These are phyloP conservation scores for Gleditsia sinensis DNA, from an alignment of 306 rosid genomes.

Conservation along the genomic window DNA sequence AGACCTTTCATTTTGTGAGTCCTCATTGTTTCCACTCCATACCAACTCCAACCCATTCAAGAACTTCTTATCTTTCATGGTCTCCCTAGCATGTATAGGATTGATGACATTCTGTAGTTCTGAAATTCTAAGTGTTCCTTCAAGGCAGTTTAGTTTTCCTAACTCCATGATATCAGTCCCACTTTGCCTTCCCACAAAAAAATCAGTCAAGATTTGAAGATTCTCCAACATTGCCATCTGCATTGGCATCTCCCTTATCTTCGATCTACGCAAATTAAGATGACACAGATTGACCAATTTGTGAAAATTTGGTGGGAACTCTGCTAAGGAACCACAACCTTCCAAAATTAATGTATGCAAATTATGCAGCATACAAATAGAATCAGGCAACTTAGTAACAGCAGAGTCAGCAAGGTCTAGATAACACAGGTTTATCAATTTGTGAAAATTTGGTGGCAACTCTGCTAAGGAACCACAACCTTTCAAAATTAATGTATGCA, in stretches of 20 bases:
- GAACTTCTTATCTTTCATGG: constrained; percentile 19
- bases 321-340: neutral
- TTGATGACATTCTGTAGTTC: neutral
- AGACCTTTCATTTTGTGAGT: neutral
- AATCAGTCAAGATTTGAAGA: neutral
- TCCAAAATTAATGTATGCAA: neutral
- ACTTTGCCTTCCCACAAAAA: neutral
- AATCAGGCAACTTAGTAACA: too few species aligned
- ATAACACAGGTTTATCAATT: too few species aligned
- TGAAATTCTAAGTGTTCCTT: constrained; percentile 2
- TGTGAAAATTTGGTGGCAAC: too few species aligned
- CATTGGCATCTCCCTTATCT: neutral
- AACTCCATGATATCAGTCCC: neutral
- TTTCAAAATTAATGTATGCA: too few species aligned
- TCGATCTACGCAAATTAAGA: neutral
- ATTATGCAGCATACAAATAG: neutral
- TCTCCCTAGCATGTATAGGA: neutral
- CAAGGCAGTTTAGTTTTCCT: neutral
- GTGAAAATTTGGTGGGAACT: neutral
- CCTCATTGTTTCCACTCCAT: neutral
- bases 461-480: too few species aligned
- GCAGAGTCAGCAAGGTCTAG: too few species aligned
- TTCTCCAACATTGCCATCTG: neutral
- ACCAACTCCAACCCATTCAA: neutral
- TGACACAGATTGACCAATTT: neutral